Base-by-base conservation (phyloP, 108 stramenopile genomes). In the Skeletonema potamos region DNA sequence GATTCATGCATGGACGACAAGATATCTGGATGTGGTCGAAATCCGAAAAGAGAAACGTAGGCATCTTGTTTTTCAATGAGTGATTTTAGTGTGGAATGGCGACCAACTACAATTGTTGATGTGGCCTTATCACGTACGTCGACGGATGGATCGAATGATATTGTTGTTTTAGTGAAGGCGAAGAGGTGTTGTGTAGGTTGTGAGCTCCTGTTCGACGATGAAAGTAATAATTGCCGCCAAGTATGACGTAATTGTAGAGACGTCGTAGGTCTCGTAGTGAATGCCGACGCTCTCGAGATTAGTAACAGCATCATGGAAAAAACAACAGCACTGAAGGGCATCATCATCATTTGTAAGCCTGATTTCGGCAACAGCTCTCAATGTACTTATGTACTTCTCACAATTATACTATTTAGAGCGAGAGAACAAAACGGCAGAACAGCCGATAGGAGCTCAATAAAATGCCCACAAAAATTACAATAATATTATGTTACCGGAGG, bases 11-110 rank as follows among this genome's bases (percentile, higher is more conserved):
- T 79, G 1, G 71, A 26, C 4, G 54, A 8, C n/a, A 79, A 48
- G 22, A 79, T 54, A 15, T 70, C 64, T 0, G 78, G 78, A 57
- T 66, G 66, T 4, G 78, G 78, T 46, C 78, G 78, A 51, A 79
- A 79, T 39, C 78, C 78, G 37, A 79, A 79, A 0, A 72, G 62
- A 8, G 78, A 72, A 8, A 79, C 78, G 55, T 72, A 79, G 44
- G 78, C 13, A 22, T 79, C 78, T n/a, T 71, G 62, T 51, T 51
- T 26, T 1, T 58, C 54, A 17, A 79, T 46, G 17, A 79, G 51
- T 39, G 66, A 57, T 54, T 72, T 62, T 15, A 79, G 56, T 15
- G 78, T 61, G 55, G 78, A 36, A 26, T 72, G 78, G 0, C 78
- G 66, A 17, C 78, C 78, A 7, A 79, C 58, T 54, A 79, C 37